Conservation (phyloP, 441 rosid genomes). For the Mallotus japonicus region DNA sequence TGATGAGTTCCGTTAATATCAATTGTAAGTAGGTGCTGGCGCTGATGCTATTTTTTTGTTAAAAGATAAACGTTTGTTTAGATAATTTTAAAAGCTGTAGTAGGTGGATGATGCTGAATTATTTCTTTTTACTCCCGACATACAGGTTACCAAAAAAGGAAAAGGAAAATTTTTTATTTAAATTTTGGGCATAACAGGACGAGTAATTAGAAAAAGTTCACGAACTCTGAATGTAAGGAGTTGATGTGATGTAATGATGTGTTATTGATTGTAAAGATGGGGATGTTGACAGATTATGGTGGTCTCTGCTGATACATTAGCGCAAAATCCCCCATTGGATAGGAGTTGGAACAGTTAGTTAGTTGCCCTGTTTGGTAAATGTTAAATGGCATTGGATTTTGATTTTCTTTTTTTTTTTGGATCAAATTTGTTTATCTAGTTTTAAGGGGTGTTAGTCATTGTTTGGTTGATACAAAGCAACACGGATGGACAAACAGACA, state of each 20-base stretch:
- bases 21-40: slow-evolving; percentile 25
- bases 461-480: too few relatives aligned
- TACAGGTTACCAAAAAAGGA: slow-evolving; percentile 26
- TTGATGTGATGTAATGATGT: neutral
- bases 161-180: slow-evolving; percentile 1
- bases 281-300: neutral
- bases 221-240: neutral
- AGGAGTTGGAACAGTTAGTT: too few relatives aligned
- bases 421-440: too few relatives aligned
- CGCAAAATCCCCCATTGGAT: too few relatives aligned
- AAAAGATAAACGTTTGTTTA: neutral
- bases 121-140: neutral
- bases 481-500: too few relatives aligned
- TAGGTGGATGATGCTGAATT: too few relatives aligned
- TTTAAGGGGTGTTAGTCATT: too few relatives aligned
- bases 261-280: too few relatives aligned
- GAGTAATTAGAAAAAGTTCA: slow-evolving; percentile 11
- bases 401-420: too few relatives aligned
- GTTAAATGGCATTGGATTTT: too few relatives aligned
- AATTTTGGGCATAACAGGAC: slow-evolving; percentile 8
- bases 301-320: too few relatives aligned
- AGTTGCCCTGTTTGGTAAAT: too few relatives aligned
- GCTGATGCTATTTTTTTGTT: neutral
- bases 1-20: slow-evolving; percentile 75
- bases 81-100: neutral